Percentiles rank a stretch among this genome's conserved stretches.
These are phyloP conservation scores for Alliaria petiolata DNA, from an alignment of 345 rosid species.

Conservation along the genomic window DNA sequence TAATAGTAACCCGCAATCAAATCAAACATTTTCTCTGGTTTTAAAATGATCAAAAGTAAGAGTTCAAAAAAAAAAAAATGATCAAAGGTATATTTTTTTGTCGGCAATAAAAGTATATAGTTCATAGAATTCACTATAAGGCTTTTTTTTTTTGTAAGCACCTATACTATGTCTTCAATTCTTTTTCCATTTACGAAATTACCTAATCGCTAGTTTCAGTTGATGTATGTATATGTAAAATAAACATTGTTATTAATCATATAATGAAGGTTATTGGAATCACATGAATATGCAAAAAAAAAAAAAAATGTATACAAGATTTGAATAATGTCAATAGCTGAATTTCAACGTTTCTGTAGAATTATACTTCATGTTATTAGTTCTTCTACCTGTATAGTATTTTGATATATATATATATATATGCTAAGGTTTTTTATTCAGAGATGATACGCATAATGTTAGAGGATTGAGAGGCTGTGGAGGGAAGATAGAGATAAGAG, in stretches of 20 bases:
- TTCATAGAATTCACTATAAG: not conserved
- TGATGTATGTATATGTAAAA: too few species aligned
- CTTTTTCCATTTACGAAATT: too few species aligned
- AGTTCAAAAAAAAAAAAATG: too few species aligned
- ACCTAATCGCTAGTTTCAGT: too few species aligned
- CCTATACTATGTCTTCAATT: too few species aligned
- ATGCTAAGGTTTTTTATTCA: not conserved
- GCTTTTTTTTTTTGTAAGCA: not conserved
- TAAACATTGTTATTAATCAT: too few species aligned
- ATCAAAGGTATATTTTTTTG: too few species aligned
- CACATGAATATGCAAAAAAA: not conserved
- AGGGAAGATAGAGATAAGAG: slow-evolving; percentile 25
- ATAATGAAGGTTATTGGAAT: too few species aligned
- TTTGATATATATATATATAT: not conserved
- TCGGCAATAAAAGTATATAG: not conserved
- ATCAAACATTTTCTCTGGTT: not conserved
- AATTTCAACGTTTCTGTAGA: not conserved
- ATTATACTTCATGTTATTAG: not conserved
- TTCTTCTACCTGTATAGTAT: not conserved
- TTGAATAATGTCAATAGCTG: not conserved
- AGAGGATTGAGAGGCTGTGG: slow-evolving; percentile 32
- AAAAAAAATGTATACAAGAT: not conserved
- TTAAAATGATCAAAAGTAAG: too few species aligned
- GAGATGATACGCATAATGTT: not conserved
- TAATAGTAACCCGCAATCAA: not conserved